Evolutionary conservation across 257 asterid genomes (phyloP), one percentile per base, ranked within the genome.

Genomic region (Cruciata laevipes): DNA sequence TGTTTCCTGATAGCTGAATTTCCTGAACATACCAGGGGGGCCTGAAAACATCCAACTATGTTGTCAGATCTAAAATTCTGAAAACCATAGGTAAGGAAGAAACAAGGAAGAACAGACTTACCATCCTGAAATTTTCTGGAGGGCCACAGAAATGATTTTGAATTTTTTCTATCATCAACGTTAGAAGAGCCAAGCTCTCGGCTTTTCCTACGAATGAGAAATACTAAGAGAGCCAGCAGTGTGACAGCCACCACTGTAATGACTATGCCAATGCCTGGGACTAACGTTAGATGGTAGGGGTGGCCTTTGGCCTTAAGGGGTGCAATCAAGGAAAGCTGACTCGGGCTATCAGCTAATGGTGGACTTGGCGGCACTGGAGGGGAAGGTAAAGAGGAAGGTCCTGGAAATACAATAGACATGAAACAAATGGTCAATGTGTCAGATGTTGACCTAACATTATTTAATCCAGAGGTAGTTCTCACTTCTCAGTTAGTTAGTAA

Each of bases 1-100:
- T 6, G 81, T 88, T 80, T 89, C 97, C 61, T 79, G 90, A 78
- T 84, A 94, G 83, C 93, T 85, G 86, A 88, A 90, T 75, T 90
- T 90, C 84, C 85, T 88, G 65, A 94, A 90, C 85, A 77, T 82
- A 59, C 79, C 72, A 44, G 95, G 72, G 17, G 95, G 82, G 33
- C 89, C 97, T 90, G 71, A 51, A 61, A 68, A 71, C 27, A 64
- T 44, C 1, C 63, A 38, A 38, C 32, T 13, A 60, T 58, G 24
- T n/a, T 1, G 30, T 24, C 30, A 6, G 66, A 53, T 61, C 70
- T 70, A 61, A 61, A 67, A 40, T 55, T 30, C 9, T 38, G 73
- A 32, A 23, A 59, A 49, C 24, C 10, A 17, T 18, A 5, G n/a
- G 61, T 37, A 11, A 7, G 30, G 31, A 74, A 27, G 67, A 51